These are phyloP conservation scores for Trametes cingulata DNA, from an alignment of 768 basidiomycete genomes.

Conservation along the genomic window DNA sequence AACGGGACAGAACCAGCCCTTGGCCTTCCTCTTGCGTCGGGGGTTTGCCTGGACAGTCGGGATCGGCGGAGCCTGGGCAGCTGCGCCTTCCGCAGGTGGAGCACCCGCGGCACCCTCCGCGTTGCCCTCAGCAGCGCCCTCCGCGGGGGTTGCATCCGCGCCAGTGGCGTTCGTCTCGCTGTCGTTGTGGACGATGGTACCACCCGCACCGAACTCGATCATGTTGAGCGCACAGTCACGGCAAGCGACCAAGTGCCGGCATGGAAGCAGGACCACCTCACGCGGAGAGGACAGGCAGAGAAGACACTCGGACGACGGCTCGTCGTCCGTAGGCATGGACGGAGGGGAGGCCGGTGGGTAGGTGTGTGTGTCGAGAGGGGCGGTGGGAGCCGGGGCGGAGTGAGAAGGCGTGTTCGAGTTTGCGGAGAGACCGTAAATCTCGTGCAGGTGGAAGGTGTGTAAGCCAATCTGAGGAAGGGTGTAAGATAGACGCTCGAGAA, in stretches of 20 bases:
- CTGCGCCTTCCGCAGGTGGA: conserved; percentile 20
- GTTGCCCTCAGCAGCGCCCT: conserved; percentile 5
- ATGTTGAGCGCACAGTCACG: conserved; percentile 95
- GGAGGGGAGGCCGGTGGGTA: conserved; percentile 45
- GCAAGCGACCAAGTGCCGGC: conserved; percentile 92
- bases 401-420: conserved; percentile 36
- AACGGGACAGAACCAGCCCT: conserved; percentile 97
- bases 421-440: conserved; percentile 84
- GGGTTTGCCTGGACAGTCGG: conserved; percentile 28
- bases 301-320: conserved; percentile 86
- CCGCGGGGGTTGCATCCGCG: conserved; percentile 14
- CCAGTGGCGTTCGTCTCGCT: conserved; percentile 33
- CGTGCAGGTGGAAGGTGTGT: conserved; percentile 93
- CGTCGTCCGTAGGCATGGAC: conserved; percentile 49
- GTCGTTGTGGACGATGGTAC: conserved; percentile 67
- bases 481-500: conserved; percentile 1
- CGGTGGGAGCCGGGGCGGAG: conserved; percentile 40
- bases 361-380: conserved; percentile 39
- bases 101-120: conserved; percentile 21
- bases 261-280: conserved; percentile 91
- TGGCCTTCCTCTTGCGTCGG: conserved; percentile 87
- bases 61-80: conserved; percentile 16
- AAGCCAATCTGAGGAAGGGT: conserved; percentile 66
- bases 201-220: conserved; percentile 96
- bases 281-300: conserved; percentile 86